Evolutionary conservation across 495 filamentous ascomycete species (phyloP), one percentile per base, ranked within the genome.

Genomic region (Aspergillus sclerotiicarbonarius): DNA sequence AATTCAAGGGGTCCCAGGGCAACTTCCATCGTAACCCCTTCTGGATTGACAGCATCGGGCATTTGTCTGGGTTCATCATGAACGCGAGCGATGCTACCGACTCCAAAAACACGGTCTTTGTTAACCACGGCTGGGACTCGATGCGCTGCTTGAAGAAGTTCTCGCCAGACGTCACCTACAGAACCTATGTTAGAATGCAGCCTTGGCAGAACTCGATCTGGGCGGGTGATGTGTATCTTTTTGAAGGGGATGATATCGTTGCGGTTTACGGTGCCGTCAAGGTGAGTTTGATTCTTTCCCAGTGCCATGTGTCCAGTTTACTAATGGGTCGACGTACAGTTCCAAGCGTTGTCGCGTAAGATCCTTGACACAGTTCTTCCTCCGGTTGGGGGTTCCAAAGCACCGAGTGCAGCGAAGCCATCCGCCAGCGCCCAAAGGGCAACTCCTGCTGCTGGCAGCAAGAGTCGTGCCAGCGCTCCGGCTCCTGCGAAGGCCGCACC

Each of bases 71-170:
- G 16, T 92, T 94, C 70, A 86, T 88, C 59, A 85, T 91, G 74
- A 92, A 92, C 65, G 88, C 82, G 13, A 91, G 85, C 54, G 89
- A 90, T 64, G 81, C 80, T 20, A 80, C 86, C 3, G 86, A 92
- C 61, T 86, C 85, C 0, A 82, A 84, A 56, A 83, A 88, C 54
- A 76, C 84, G 45, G 86, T 90, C 31, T 93, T 84, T 65, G 84
- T 92, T 56, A 89, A 85, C 43, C 90, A 92, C 63, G 88, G 89
- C 33, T 82, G 90, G 86, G 84, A 88, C 59, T 86, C 82, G 0
- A 82, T 92, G 76, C 79, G 84, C 15, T 84, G 91, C 57, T 78
- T 85, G 57, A 85, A 87, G 63, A 79, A 82, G 35, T 79, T 92
- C 16, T 72, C 77, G 19, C 74, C 80, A 0, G 76, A 75, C 31